These are phyloP conservation scores for Candida berthetii DNA, from an alignment of 805 yeast species.

Conservation along the genomic window DNA sequence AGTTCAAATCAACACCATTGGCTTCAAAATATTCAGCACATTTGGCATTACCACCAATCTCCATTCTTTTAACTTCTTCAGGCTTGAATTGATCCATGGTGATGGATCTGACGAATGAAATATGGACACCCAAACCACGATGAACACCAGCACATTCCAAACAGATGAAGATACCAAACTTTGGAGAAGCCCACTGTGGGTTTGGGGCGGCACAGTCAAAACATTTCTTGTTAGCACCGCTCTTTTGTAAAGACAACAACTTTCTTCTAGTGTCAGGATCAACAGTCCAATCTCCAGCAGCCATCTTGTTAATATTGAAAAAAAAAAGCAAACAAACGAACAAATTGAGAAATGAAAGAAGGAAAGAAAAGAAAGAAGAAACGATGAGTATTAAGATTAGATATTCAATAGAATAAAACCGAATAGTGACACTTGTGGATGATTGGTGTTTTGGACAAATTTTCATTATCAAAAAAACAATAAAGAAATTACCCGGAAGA, in stretches of 20 bases:
- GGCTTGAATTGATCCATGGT: constrained; percentile 99
- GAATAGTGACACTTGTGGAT: no score
- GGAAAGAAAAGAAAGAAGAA: no score
- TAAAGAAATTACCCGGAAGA: no score
- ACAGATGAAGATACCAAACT: constrained; percentile 95
- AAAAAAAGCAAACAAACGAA: no score
- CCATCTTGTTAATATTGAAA: constrained; percentile 9
- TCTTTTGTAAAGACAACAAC: constrained; percentile 68
- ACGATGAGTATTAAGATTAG: no score
- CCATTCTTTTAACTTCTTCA: constrained; percentile 88
- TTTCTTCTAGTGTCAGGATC: constrained; percentile 91
- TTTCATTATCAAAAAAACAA: no score
- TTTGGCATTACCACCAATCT: constrained; percentile 83
- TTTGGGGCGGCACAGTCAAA: constrained; percentile 93
- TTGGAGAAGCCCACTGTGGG: constrained; percentile 99
- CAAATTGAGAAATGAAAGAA: no score
- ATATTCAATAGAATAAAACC: no score
- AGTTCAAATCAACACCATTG: constrained; percentile 61
- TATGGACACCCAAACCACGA: constrained; percentile 93
- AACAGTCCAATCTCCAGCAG: constrained; percentile 72
- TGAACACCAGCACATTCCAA: constrained; percentile 97
- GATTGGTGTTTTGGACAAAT: no score
- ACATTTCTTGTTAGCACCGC: constrained; percentile 80
- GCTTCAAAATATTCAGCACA: constrained; percentile 62
- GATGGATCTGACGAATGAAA: constrained; percentile 92